Conservation (phyloP, 108 stramenopile species). For the Phaeodactylum tricornutum region DNA sequence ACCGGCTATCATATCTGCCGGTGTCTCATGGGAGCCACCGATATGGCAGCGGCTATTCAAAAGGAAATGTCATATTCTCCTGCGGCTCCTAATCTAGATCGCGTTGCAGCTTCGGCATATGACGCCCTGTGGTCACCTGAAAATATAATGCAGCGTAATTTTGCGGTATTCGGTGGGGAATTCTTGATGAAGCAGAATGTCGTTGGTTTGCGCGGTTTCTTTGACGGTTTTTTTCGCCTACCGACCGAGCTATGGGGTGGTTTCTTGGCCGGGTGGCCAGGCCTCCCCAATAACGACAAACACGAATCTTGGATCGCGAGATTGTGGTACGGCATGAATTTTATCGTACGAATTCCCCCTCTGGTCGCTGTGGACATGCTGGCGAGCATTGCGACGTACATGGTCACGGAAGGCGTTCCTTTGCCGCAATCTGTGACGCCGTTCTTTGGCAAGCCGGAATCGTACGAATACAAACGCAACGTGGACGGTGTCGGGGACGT, state of each 20-base stretch:
- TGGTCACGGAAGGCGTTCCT: slow-evolving; percentile 32
- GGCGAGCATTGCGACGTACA: slow-evolving; percentile 42
- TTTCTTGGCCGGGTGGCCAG: slow-evolving; percentile 94
- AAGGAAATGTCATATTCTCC: slow-evolving; percentile 19
- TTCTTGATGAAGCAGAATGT: slow-evolving; percentile 92
- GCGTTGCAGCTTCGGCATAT: slow-evolving; percentile 77
- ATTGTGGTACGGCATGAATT: slow-evolving; percentile 78
- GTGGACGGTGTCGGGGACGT: slow-evolving; percentile 23
- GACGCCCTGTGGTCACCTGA: slow-evolving; percentile 83
- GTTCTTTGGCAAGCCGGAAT: slow-evolving; percentile 52
- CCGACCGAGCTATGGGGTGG: slow-evolving; percentile 84
- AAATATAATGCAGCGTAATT: slow-evolving; percentile 83
- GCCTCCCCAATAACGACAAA: slow-evolving; percentile 82
- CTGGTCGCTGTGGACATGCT: slow-evolving; percentile 63
- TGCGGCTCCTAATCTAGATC: slow-evolving; percentile 54
- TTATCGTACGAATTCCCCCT: slow-evolving; percentile 66
- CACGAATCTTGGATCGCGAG: slow-evolving; percentile 84
- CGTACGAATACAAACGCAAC: slow-evolving; percentile 59
- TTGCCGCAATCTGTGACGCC: slow-evolving; percentile 78
- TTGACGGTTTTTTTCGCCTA: slow-evolving; percentile 88
- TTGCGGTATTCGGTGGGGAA: slow-evolving; percentile 93
- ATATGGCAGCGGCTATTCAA: slow-evolving; percentile 62
- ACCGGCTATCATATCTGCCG: slow-evolving; percentile 89
- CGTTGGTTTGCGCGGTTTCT: slow-evolving; percentile 88
- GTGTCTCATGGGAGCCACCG: slow-evolving; percentile 56